Conservation (phyloP, 202 grass and related monocot species). For the Eragrostis tef region DNA sequence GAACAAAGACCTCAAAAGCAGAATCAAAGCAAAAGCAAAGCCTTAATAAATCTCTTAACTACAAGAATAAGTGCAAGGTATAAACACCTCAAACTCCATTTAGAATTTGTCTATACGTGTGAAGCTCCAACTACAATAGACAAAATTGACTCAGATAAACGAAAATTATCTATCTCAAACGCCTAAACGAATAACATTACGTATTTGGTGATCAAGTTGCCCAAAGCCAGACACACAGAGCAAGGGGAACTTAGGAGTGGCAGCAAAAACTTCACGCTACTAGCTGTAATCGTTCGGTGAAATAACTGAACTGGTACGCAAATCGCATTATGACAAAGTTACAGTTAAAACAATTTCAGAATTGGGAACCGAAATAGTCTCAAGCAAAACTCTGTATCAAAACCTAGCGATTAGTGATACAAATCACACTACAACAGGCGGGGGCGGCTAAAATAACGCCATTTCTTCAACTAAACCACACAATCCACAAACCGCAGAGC, state of each 20-base stretch:
- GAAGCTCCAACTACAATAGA: not conserved
- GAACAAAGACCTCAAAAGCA: slow-evolving; percentile 9
- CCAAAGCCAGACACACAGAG: not conserved
- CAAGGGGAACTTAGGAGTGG: not conserved
- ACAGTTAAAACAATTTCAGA: not conserved
- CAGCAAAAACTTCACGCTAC: not conserved
- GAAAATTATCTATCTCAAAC: not conserved
- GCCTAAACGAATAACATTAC: not conserved
- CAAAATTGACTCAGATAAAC: not conserved
- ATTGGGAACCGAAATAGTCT: slow-evolving; percentile 20
- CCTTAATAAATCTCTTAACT: not conserved
- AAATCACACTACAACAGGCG: not conserved
- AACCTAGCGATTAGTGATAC: not conserved
- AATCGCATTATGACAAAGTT: not conserved
- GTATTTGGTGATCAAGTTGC: not conserved
- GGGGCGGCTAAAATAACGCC: not conserved
- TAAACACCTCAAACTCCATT: not conserved
- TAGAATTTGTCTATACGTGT: not conserved
- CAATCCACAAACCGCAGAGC: slow-evolving; percentile 6
- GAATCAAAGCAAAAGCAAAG: slow-evolving; percentile 38
- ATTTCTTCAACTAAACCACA: not conserved
- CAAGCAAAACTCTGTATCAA: not conserved
- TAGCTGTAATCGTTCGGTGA: not conserved
- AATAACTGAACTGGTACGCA: not conserved
- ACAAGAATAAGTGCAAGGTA: not conserved